A percentile compares a stretch with the other conserved stretches of the same genome.
These are phyloP conservation scores for Ascochyta fabae DNA, from an alignment of 2,329 filamentous ascomycete genomes.

Conservation along the genomic window DNA sequence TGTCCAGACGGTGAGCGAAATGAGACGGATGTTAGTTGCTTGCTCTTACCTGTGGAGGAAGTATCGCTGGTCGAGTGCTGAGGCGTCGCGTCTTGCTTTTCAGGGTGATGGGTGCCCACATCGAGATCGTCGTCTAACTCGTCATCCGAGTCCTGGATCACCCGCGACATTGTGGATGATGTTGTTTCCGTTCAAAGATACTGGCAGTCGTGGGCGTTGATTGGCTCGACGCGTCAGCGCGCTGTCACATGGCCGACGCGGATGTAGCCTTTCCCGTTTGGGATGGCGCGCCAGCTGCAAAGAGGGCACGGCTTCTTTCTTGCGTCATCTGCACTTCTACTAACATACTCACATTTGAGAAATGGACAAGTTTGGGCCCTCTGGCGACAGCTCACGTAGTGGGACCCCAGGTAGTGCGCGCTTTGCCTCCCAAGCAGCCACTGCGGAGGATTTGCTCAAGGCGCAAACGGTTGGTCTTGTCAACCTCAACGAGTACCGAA, in stretches of 20 bases:
- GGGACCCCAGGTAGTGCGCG: constrained; percentile 55
- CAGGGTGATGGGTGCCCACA: constrained; percentile 13
- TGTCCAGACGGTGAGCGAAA: not conserved
- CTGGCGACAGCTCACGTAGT: constrained; percentile 26
- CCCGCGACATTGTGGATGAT: constrained; percentile 25
- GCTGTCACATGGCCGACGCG: constrained; percentile 30
- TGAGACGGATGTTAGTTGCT: too few species aligned
- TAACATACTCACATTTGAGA: not conserved
- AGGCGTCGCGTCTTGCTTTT: constrained; percentile 24
- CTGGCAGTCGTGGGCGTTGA: constrained; percentile 1
- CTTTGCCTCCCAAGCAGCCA: constrained; percentile 77
- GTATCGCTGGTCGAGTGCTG: constrained; percentile 15
- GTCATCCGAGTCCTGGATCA: constrained; percentile 49
- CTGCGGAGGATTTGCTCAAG: constrained; percentile 81
- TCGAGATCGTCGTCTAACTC: constrained; percentile 44
- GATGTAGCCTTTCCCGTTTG: constrained; percentile 10
- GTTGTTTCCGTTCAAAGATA: not conserved
- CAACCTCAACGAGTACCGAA: constrained; percentile 90
- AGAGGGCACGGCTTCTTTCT: constrained; percentile 1
- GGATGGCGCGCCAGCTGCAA: constrained; percentile 3
- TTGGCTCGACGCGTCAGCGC: constrained; percentile 25
- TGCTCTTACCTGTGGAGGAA: constrained; percentile 13
- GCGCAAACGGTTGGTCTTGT: constrained; percentile 91
- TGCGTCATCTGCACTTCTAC: not conserved
- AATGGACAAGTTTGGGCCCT: constrained; percentile 39